Evolutionary conservation across 768 basidiomycete genomes (phyloP), one percentile per base, ranked within the genome.

Genomic region (Tricholoma matsutake): DNA sequence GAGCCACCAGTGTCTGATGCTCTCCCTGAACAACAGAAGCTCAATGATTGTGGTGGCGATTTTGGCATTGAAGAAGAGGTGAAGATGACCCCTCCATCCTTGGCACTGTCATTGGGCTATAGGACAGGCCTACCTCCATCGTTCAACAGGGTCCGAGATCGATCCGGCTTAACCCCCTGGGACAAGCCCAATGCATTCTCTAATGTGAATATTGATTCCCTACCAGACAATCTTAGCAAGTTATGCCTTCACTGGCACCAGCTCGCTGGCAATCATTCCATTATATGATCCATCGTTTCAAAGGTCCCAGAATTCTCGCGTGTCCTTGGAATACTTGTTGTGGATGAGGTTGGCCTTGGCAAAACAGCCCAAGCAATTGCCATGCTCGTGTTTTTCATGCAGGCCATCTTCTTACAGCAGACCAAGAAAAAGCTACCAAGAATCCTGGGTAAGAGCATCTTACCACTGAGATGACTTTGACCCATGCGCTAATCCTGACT

Each of bases 321-420:
- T 14, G 7, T 35, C 41, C 6, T 32, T 25, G 71, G 73, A 0
- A 57, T 67, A 1, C 67, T 73, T 6, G 18, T 74, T 8, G 64
- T 67, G 2, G 71, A 75, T 47, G 69, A 72, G 16, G 75, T 77
- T 3, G 72, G 75, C 0, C 65, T 75, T 0, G 72, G 73, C 0
- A 77, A 77, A 54, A 76, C 74, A 0, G 61, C 67, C 6, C 69
- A 69, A 31, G 47, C 69, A 0, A 45, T 67, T 2, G 32, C 65
- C 0, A 20, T 68, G 0, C 59, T 73, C 3, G 68, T 66, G 0
- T 70, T 70, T 51, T 52, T 73, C 0, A 66, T 61, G 16, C 53
- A 64, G 16, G 47, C 34, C 7, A 59, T 66, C 29, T 47, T 5
- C 16, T 22, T 61, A 2, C 61, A 64, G 39, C 18, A 59, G 29